Percentiles rank a stretch among this genome's conserved stretches.
phyloP scores from a whole-genome alignment of 192 early-diverging fungal species.

The Globomyces pollinis-pini region DNA sequence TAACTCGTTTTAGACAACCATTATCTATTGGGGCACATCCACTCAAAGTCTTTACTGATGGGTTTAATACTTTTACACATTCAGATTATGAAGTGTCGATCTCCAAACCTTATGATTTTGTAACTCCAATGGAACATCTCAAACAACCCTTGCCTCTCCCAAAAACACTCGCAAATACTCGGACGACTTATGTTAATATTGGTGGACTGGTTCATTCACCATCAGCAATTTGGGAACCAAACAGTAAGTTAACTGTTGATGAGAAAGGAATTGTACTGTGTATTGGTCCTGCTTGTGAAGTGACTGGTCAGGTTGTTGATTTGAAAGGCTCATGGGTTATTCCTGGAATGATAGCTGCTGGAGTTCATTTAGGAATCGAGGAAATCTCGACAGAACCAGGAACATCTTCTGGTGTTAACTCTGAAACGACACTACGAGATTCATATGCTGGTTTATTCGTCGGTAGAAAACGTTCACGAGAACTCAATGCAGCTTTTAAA shows the following conservation, averaged over 20 bases:
- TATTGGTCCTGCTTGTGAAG: slow-evolving; percentile 22
- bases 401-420: slow-evolving; percentile 26
- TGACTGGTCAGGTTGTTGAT: slow-evolving; percentile 33
- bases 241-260: slow-evolving; percentile 32
- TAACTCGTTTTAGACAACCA: too few relatives aligned
- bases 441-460: slow-evolving; percentile 65
- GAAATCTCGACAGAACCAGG: slow-evolving; percentile 55
- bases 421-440: slow-evolving; percentile 21
- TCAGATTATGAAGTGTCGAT: neutral
- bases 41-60: slow-evolving; percentile 67
- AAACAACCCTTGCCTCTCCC: neutral
- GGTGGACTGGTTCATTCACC: neutral
- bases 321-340: slow-evolving; percentile 51
- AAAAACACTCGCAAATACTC: neutral
- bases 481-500: slow-evolving; percentile 10
- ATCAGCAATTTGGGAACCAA: neutral
- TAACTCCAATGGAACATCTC: neutral
- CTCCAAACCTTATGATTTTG: neutral
- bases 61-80: slow-evolving; percentile 38
- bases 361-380: slow-evolving; percentile 43
- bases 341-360: slow-evolving; percentile 52
- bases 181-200: slow-evolving; percentile 1
- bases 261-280: slow-evolving; percentile 52
- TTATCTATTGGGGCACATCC: slow-evolving; percentile 63
- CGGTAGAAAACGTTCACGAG: slow-evolving; percentile 13